Evolutionary conservation across 1,284 basidiomycete genomes (phyloP).

Genomic region (Austroboletus novae-zelandiae): DNA sequence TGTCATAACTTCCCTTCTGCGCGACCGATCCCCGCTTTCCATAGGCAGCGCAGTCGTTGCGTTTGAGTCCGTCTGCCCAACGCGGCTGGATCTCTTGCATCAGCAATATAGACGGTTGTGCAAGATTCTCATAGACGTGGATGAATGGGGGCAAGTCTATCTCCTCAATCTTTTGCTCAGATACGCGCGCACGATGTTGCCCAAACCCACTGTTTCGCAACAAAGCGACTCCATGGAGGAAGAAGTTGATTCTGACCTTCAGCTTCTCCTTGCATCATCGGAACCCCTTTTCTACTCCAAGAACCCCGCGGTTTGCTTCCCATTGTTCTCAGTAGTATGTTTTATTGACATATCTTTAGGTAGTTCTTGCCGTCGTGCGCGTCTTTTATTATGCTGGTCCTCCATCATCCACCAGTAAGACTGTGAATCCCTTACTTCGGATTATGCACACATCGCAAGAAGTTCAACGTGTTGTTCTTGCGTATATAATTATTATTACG

Average conservation of each 20-base stretch:
- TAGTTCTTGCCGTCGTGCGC: constrained; percentile 71
- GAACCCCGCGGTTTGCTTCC: constrained; percentile 73
- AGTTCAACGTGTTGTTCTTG: constrained; percentile 70
- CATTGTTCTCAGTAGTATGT: not conserved
- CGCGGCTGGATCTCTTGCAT: constrained; percentile 84
- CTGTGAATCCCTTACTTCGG: constrained; percentile 67
- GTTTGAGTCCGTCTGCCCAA: constrained; percentile 82
- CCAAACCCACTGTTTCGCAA: constrained; percentile 53
- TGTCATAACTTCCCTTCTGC: constrained; percentile 73
- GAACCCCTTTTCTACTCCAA: constrained; percentile 80
- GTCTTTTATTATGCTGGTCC: constrained; percentile 75
- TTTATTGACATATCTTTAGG: constrained; percentile 41
- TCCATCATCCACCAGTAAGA: constrained; percentile 50
- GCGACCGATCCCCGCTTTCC: constrained; percentile 84
- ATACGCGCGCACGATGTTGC: constrained; percentile 85
- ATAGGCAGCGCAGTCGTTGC: constrained; percentile 86
- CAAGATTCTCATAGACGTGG: constrained; percentile 81
- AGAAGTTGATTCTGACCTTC: constrained; percentile 73
- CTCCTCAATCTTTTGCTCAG: constrained; percentile 76
- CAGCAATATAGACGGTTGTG: constrained; percentile 87
- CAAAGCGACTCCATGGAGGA: constrained; percentile 33
- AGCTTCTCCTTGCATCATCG: constrained; percentile 70
- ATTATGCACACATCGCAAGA: constrained; percentile 64
- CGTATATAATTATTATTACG: constrained; percentile 66
- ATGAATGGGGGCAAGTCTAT: constrained; percentile 94